Percentiles rank a stretch among this genome's conserved stretches.
Evolutionary conservation across 108 stramenopile genomes (phyloP).

Genomic region (Schizochytrium sp.): DNA sequence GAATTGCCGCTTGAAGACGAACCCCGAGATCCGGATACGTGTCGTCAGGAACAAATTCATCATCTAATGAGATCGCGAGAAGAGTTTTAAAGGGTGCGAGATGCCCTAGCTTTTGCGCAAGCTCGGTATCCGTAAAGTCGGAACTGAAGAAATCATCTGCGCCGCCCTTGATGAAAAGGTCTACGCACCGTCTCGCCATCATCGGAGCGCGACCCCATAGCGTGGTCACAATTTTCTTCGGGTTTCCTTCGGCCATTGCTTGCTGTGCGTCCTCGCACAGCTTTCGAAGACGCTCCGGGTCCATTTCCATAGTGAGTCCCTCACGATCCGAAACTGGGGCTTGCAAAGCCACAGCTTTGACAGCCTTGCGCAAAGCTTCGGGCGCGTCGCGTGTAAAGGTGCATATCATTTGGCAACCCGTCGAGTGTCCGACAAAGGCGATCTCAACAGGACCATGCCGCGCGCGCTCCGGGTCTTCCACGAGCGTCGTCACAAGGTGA

Average conservation of each 20-base stretch:
- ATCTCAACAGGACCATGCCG: neutral
- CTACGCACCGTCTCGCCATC: neutral
- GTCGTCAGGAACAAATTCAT: neutral
- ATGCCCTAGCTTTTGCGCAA: neutral
- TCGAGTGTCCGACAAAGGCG: neutral
- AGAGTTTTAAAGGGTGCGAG: neutral
- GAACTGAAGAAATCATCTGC: neutral
- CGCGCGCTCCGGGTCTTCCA: neutral
- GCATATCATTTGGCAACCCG: neutral
- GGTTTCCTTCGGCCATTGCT: neutral
- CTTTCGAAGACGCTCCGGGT: neutral
- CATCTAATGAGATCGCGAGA: neutral
- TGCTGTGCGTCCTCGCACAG: neutral
- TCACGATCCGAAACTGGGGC: constrained; percentile 7
- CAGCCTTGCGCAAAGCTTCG: neutral
- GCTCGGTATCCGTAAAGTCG: neutral
- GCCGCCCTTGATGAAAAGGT: neutral
- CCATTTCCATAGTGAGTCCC: neutral
- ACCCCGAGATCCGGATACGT: neutral
- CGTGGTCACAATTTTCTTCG: neutral
- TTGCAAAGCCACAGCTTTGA: neutral
- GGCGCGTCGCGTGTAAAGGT: neutral
- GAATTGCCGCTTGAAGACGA: neutral
- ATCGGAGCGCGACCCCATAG: neutral
- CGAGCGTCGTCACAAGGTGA: neutral